Evolutionary conservation across 2,329 filamentous ascomycete genomes (phyloP), one percentile per base, ranked within the genome.

Genomic region (Periconia sp.): DNA sequence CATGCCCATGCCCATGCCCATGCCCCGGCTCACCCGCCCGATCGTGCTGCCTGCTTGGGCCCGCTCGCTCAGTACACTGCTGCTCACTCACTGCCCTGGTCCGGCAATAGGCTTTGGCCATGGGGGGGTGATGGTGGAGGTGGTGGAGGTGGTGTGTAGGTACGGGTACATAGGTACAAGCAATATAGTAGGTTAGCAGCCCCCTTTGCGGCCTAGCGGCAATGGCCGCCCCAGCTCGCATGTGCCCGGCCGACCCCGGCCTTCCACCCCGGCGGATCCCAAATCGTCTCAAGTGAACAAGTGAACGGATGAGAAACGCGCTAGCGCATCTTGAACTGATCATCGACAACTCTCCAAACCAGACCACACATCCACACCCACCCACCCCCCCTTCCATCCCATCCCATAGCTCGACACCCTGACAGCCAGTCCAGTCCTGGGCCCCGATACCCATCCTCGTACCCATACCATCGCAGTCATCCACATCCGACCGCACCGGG

Each of bases 361-460:
- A 30, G 41, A 45, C 41, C 46, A 18, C 23, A 52, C 43, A 31
- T 31, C 43, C 43, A 18, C 15, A 19, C 42, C 3, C 42, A 23
- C 42, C 7, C 13, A 17, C 15, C 20, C 43, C 9, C 43, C 42
- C 23, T 18, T 7, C 14, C 42, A 44, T 23, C 9, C 42, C 42
- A 44, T n/a, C 18, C 18, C 23, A 27, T 27, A 27, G 33, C 33
- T 8, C 31, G 7, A 33, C 14, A 33, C 31, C 31, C 14, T 33
- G 31, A 33, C 14, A 33, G n/a, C n/a, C n/a, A n/a, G n/a, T 14
- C 31, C 31, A 33, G 7, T 8, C 31, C 31, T 33, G 31, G 31
- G 31, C 8, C 31, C 31, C 31, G 14, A 33, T 47, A 41, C 30
- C 53, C 54, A 56, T 52, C 47, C 48, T 53, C 56, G 53, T 43